Base-by-base conservation (phyloP, 805 yeast species). In the Saccharomycopsis amapae region DNA sequence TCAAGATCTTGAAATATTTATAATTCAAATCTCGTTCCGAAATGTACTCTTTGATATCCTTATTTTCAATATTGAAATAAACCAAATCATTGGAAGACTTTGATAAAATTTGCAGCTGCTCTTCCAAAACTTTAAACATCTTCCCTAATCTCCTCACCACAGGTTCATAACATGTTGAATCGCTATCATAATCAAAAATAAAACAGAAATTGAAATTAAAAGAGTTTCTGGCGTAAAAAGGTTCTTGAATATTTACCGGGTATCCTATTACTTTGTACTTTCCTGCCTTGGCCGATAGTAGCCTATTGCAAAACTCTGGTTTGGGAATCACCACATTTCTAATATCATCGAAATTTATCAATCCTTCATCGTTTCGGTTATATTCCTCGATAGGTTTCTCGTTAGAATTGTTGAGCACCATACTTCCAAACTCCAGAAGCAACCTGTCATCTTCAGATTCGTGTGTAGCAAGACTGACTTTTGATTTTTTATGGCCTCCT, bases 271-370 rank as follows among this genome's bases (percentile, higher is more conserved):
- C 76, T 48, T 86, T 68, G 59, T 76, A 85, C 38, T 76, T 72
- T 28, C 78, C 81, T 52, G 81, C 76, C 53, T 85, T 79, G 55
- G 88, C 70, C 1, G 93, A 76, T 19, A 94, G 72, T 33, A 90
- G 69, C 49, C 82, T 73, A 61, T 90, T 86, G 62, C 97, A 93
- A 20, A 93, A 68, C 39, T 82, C 86, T 0, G 96, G 89, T 58
- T 93, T 93, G 1, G 99, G 99, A 23, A 93, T 90, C 38, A 93
- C 76, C 60, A 85, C 93, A 67, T 87, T 90, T 59, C 86, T 86
- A 36, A 93, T 79, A 1, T 85, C 71, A 58, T 87, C 94, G 61
- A 94, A 93, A 55, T 84, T 81, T n/a, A 48, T 39, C 5, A 34
- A 17, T 19, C 19, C 36, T 3, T 6, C 19, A 7, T 43, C 46